Percentiles rank a stretch among this genome's conserved stretches.
These are phyloP conservation scores for Trichophyton mentagrophytes DNA, from an alignment of 2,329 filamentous ascomycete genomes.

Conservation along the genomic window DNA sequence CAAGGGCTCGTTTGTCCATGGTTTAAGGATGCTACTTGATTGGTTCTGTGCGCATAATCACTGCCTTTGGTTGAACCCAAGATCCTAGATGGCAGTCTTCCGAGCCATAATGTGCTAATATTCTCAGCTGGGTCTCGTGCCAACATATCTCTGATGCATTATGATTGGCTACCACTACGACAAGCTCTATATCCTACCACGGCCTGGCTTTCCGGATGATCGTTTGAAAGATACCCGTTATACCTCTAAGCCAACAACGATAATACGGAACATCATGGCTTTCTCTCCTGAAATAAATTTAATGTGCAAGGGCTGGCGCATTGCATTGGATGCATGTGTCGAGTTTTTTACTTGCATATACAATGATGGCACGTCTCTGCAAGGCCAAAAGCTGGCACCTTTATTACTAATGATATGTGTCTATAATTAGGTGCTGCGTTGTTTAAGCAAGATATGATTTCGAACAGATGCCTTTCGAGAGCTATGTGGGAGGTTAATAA, in stretches of 20 bases:
- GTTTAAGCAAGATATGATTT: not conserved
- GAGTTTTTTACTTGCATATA: not conserved
- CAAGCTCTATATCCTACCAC: not conserved
- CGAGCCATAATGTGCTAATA: not conserved
- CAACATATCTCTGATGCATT: not conserved
- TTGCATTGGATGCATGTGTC: not conserved
- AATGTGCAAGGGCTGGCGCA: not conserved
- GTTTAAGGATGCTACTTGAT: not conserved
- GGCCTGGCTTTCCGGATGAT: not conserved
- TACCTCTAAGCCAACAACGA: not conserved
- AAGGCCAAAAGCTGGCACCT: not conserved
- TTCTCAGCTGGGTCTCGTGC: not conserved
- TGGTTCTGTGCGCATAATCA: not conserved
- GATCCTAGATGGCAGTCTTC: not conserved
- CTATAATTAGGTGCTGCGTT: not conserved
- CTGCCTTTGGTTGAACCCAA: not conserved
- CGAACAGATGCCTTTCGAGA: not conserved
- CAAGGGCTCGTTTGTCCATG: too few relatives aligned
- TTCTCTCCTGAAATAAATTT: not conserved
- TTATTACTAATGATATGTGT: not conserved
- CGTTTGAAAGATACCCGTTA: not conserved
- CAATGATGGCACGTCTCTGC: not conserved
- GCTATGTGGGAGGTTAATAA: not conserved
- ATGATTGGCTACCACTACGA: not conserved
- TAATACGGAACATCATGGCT: not conserved